Evolutionary conservation across 2,329 filamentous ascomycete species (phyloP).

Genomic region (Epichloe sylvatica): DNA sequence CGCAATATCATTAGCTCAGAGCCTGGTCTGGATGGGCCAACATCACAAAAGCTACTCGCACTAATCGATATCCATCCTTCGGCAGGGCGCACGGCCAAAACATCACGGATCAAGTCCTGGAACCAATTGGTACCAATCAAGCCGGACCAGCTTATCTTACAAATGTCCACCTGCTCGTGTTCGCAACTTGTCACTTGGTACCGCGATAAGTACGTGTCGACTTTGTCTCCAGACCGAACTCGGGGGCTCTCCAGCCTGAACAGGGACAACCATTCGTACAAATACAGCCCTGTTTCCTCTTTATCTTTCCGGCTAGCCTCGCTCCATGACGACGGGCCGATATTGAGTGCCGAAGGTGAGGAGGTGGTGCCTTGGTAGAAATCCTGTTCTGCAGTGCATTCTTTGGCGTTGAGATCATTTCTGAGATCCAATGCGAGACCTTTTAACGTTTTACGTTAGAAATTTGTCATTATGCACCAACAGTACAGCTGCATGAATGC

Average conservation of each 20-base stretch:
- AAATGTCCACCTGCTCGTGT: constrained; percentile 21
- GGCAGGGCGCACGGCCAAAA: constrained; percentile 28
- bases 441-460: not conserved
- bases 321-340: constrained; percentile 16
- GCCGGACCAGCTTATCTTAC: constrained; percentile 44
- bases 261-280: constrained; percentile 67
- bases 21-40: constrained; percentile 27
- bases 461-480: not conserved
- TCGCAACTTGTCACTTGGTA: constrained; percentile 32
- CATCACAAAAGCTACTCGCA: constrained; percentile 36
- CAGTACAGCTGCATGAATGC: not conserved
- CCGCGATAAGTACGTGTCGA: constrained; percentile 56
- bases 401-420: not conserved
- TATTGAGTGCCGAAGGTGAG: constrained; percentile 12
- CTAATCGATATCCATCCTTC: constrained; percentile 42
- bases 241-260: constrained; percentile 52
- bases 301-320: constrained; percentile 33
- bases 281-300: constrained; percentile 47
- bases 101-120: constrained; percentile 31
- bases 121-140: constrained; percentile 42
- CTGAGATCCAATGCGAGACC: not conserved
- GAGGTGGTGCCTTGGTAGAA: constrained; percentile 9
- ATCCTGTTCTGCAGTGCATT: constrained; percentile 22
- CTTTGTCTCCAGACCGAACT: constrained; percentile 37
- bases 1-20: constrained; percentile 41